A percentile compares a stretch with the other conserved stretches of the same genome.
phyloP scores from a whole-genome alignment of 2,329 filamentous ascomycete genomes.

The Xylaria multiplex region DNA sequence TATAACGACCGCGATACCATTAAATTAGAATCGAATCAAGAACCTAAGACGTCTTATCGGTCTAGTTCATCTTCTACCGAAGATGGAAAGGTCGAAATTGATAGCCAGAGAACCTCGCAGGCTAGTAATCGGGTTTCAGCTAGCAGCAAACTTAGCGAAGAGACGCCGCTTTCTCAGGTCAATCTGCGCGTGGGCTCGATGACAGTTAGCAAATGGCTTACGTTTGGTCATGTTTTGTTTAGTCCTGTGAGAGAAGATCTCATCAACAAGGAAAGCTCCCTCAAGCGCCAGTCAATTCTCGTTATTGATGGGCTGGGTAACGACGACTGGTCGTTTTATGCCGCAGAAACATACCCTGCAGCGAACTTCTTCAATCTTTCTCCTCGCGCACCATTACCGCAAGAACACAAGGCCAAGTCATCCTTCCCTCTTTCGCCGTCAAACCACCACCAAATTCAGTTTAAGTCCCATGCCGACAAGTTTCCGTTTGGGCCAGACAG shows the following conservation, averaged over 20 bases:
- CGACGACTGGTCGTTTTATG: slow-evolving; percentile 88
- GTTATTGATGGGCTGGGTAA: slow-evolving; percentile 88
- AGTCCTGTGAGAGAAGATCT: slow-evolving; percentile 81
- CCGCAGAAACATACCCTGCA: slow-evolving; percentile 79
- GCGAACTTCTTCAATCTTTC: slow-evolving; percentile 82
- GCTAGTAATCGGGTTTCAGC: slow-evolving; percentile 53
- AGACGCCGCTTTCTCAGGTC: slow-evolving; percentile 73
- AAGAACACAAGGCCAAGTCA: slow-evolving; percentile 56
- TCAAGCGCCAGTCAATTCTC: slow-evolving; percentile 72
- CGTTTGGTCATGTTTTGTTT: slow-evolving; percentile 84
- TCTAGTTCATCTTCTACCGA: slow-evolving; percentile 50
- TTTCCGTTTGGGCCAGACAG: slow-evolving; percentile 81
- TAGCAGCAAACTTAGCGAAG: slow-evolving; percentile 62
- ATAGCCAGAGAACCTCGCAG: slow-evolving; percentile 53
- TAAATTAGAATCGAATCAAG: slow-evolving; percentile 37
- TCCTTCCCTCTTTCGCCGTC: slow-evolving; percentile 67
- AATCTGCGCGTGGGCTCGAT: slow-evolving; percentile 83
- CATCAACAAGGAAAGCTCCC: slow-evolving; percentile 59
- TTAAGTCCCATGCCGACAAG: slow-evolving; percentile 68
- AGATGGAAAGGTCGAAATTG: slow-evolving; percentile 37
- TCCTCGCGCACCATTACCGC: slow-evolving; percentile 62
- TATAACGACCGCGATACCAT: slow-evolving; percentile 53
- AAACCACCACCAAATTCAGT: slow-evolving; percentile 81
- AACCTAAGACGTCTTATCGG: slow-evolving; percentile 38
- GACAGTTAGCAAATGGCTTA: slow-evolving; percentile 88